A percentile compares a stretch with the other conserved stretches of the same genome.
phyloP scores from a whole-genome alignment of 371 early-diverging fungal genomes.

The Lichtheimia corymbifera region DNA sequence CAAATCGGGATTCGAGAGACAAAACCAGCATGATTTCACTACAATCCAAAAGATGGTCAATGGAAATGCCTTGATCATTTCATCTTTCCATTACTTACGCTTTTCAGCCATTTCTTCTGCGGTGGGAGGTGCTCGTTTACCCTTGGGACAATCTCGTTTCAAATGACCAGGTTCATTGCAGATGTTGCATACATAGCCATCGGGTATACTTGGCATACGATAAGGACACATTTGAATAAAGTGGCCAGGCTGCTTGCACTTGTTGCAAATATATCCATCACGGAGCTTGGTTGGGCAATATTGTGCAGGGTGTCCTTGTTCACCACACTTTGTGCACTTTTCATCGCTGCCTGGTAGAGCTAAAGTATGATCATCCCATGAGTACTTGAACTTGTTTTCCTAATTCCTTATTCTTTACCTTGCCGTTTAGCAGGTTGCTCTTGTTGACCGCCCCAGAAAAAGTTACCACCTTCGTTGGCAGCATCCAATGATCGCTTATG shows the following conservation, averaged over 20 bases:
- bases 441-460: constrained; percentile 42
- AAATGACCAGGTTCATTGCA: constrained; percentile 64
- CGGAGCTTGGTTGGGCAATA: constrained; percentile 25
- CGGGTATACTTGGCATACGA: constrained; percentile 64
- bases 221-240: constrained; percentile 37
- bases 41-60: too few relatives aligned
- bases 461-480: constrained; percentile 28
- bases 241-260: constrained; percentile 52
- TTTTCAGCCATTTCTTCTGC: background rate
- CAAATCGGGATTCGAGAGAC: constrained; percentile 76
- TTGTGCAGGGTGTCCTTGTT: background rate
- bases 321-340: background rate
- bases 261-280: constrained; percentile 52
- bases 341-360: too few relatives aligned
- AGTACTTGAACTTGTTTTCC: background rate
- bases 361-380: background rate
- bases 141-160: constrained; percentile 64
- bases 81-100: too few relatives aligned
- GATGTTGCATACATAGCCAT: constrained; percentile 58
- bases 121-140: constrained; percentile 1
- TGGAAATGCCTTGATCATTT: too few relatives aligned
- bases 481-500: constrained; percentile 35
- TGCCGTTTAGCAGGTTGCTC: constrained; percentile 18
- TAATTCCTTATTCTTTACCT: constrained; percentile 10
- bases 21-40: constrained; percentile 84